Percentiles rank a stretch among this genome's conserved stretches.
phyloP scores from a whole-genome alignment of 2,329 filamentous ascomycete genomes.

The Diaporthe vaccinii region DNA sequence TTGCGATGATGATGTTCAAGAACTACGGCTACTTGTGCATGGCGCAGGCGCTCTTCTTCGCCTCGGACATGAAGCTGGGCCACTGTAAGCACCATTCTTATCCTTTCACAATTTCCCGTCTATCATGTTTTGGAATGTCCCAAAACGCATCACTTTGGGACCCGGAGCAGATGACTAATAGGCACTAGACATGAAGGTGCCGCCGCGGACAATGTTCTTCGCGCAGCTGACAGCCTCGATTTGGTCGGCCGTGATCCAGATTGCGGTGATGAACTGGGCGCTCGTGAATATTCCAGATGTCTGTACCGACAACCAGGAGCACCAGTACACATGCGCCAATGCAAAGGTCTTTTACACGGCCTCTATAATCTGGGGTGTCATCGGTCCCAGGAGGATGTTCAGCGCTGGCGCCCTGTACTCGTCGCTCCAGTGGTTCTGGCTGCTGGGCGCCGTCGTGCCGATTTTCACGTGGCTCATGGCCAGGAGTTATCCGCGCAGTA shows the following conservation, averaged over 20 bases:
- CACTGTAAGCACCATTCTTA: slow-evolving; percentile 57
- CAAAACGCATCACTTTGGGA: too few relatives aligned
- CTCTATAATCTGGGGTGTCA: slow-evolving; percentile 80
- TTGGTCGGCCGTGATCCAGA: slow-evolving; percentile 73
- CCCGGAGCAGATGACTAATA: too few relatives aligned
- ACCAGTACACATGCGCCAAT: slow-evolving; percentile 69
- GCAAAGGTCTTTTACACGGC: slow-evolving; percentile 75
- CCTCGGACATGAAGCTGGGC: slow-evolving; percentile 75
- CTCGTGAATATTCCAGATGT: slow-evolving; percentile 73
- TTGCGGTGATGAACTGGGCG: slow-evolving; percentile 76
- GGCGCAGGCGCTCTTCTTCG: slow-evolving; percentile 75
- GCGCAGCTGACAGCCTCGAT: slow-evolving; percentile 71
- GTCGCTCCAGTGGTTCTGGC: slow-evolving; percentile 78
- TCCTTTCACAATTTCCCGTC: too few relatives aligned
- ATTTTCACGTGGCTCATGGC: slow-evolving; percentile 74
- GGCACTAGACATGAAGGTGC: slow-evolving; percentile 68
- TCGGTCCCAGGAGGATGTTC: slow-evolving; percentile 80
- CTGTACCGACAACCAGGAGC: slow-evolving; percentile 66
- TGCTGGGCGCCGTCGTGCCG: slow-evolving; percentile 74
- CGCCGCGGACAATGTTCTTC: slow-evolving; percentile 72
- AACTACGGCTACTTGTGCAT: slow-evolving; percentile 80
- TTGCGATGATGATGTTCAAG: slow-evolving; percentile 85
- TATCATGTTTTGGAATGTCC: too few relatives aligned
- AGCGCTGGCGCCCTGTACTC: slow-evolving; percentile 73
- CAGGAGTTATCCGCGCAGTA: slow-evolving; percentile 70